Percentiles rank a stretch among this genome's conserved stretches.
These are phyloP conservation scores for Massarina eburnea DNA, from an alignment of 2,329 filamentous ascomycete species.

Conservation along the genomic window DNA sequence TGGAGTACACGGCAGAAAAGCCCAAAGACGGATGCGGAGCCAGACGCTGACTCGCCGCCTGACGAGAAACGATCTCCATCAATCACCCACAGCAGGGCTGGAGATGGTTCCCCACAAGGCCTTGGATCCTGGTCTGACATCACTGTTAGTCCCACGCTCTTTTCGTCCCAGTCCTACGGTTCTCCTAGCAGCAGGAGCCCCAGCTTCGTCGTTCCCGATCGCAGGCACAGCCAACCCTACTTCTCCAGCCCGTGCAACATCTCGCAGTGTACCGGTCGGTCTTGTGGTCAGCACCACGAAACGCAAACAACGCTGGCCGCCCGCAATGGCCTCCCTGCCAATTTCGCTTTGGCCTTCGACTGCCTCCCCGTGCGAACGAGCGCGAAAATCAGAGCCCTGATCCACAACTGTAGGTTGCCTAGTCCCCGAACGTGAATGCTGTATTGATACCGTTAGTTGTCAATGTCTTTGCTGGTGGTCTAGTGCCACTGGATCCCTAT, in stretches of 20 bases:
- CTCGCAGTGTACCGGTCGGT: slow-evolving; percentile 13
- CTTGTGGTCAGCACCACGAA: slow-evolving; percentile 11
- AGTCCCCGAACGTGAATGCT: slow-evolving; percentile 1
- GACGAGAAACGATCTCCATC: background rate
- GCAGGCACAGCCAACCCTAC: background rate
- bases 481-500: slow-evolving; percentile 33
- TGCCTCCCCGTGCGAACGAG: slow-evolving; percentile 28
- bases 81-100: slow-evolving; percentile 3
- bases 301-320: slow-evolving; percentile 6
- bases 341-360: slow-evolving; percentile 22
- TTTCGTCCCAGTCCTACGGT: slow-evolving; percentile 12
- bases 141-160: slow-evolving; percentile 5
- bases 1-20: slow-evolving; percentile 37
- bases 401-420: slow-evolving; percentile 31
- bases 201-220: background rate
- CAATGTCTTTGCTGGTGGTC: slow-evolving; percentile 16
- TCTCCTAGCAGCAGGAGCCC: slow-evolving; percentile 20
- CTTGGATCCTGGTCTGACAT: slow-evolving; percentile 6
- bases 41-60: slow-evolving; percentile 4
- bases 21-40: slow-evolving; percentile 11
- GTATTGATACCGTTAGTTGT: slow-evolving; percentile 23
- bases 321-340: slow-evolving; percentile 14
- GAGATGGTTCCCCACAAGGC: slow-evolving; percentile 2
- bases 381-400: slow-evolving; percentile 17
- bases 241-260: slow-evolving; percentile 17